Percentiles rank a stretch among this genome's conserved stretches.
These are phyloP conservation scores for Stagonosporopsis rhizophila DNA, from an alignment of 2,329 filamentous ascomycete species.

Conservation along the genomic window DNA sequence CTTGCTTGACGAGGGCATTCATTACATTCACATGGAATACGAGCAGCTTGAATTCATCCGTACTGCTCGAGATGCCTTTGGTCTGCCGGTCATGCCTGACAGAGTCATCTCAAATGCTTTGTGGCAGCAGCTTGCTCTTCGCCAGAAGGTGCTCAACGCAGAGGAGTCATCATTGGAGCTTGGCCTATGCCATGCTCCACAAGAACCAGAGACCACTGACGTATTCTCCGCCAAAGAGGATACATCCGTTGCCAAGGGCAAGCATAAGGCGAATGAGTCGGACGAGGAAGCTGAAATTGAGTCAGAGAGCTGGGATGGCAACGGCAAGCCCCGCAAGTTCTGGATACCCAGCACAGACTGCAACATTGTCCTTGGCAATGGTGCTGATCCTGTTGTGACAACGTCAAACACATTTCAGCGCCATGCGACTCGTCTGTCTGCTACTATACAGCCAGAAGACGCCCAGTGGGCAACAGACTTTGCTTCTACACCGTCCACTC, in stretches of 20 bases:
- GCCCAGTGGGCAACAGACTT: slow-evolving; percentile 65
- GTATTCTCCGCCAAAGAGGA: slow-evolving; percentile 31
- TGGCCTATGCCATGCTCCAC: slow-evolving; percentile 56
- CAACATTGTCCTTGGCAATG: slow-evolving; percentile 63
- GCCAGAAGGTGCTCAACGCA: slow-evolving; percentile 63
- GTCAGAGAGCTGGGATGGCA: slow-evolving; percentile 62
- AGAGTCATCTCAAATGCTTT: slow-evolving; percentile 63
- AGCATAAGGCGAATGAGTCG: slow-evolving; percentile 45
- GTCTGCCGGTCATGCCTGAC: slow-evolving; percentile 62
- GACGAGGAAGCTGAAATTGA: slow-evolving; percentile 46
- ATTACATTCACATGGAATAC: slow-evolving; percentile 66
- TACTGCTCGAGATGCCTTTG: slow-evolving; percentile 59
- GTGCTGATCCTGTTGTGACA: slow-evolving; percentile 60
- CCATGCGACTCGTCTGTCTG: slow-evolving; percentile 57
- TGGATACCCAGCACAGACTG: slow-evolving; percentile 64
- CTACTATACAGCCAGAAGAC: slow-evolving; percentile 61
- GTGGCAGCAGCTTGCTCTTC: slow-evolving; percentile 65
- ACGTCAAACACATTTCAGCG: slow-evolving; percentile 55
- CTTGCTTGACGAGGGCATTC: slow-evolving; percentile 65
- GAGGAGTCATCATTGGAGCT: slow-evolving; percentile 60
- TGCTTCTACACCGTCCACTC: slow-evolving; percentile 54
- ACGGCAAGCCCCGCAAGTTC: slow-evolving; percentile 62
- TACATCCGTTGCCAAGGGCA: slow-evolving; percentile 51
- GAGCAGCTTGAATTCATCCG: slow-evolving; percentile 65
- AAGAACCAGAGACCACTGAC: slow-evolving; percentile 41